Conservation (phyloP, 2,329 filamentous ascomycete species). For the Neurospora crassa region DNA sequence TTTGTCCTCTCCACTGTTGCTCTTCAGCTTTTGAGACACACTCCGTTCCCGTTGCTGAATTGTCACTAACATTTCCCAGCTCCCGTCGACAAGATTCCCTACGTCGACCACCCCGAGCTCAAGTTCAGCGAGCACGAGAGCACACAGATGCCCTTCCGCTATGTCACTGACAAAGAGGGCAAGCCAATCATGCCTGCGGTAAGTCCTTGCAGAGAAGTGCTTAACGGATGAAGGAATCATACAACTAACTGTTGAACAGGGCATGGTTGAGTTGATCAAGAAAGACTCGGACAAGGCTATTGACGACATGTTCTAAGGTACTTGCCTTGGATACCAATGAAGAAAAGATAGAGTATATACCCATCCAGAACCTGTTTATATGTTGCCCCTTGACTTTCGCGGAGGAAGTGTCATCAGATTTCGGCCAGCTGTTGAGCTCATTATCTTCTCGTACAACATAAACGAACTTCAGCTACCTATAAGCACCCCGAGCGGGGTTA, state of each 20-base stretch:
- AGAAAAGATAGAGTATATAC: neutral
- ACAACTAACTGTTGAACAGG: conserved; percentile 39
- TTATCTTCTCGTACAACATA: neutral
- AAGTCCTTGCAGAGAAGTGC: conserved; percentile 22
- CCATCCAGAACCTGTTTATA: neutral
- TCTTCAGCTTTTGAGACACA: neutral
- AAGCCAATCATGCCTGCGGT: conserved; percentile 89
- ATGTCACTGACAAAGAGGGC: conserved; percentile 67
- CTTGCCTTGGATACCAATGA: neutral
- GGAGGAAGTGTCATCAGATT: neutral
- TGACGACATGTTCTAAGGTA: conserved; percentile 64
- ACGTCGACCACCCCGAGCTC: conserved; percentile 82
- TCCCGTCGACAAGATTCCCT: conserved; percentile 67
- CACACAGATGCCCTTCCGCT: conserved; percentile 96
- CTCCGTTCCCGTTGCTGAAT: neutral
- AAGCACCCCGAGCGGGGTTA: conserved; percentile 9
- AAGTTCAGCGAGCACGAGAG: conserved; percentile 86
- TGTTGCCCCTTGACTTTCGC: neutral
- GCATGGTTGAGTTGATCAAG: conserved; percentile 89
- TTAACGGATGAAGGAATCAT: conserved; percentile 12
- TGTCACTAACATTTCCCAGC: conserved; percentile 36
- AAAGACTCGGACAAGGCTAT: conserved; percentile 91
- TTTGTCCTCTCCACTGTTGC: neutral
- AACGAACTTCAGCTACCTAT: neutral
- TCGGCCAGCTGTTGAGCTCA: neutral